phyloP scores from a whole-genome alignment of 495 filamentous ascomycete species.

The Lentithecium fluviatile region DNA sequence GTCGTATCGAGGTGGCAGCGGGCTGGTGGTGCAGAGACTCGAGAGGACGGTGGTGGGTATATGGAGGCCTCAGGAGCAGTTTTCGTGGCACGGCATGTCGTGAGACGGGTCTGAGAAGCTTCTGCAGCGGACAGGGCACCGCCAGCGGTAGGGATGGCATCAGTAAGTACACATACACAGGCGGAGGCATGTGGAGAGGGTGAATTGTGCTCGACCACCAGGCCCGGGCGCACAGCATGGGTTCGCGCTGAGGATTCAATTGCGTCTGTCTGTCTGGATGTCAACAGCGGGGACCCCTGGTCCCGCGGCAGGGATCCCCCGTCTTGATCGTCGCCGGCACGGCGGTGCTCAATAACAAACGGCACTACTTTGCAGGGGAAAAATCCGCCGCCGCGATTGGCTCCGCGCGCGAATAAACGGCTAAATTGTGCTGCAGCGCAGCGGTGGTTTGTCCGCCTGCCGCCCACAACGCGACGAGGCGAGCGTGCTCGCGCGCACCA shows the following conservation, averaged over 20 bases:
- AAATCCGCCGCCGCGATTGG: conserved; percentile 15
- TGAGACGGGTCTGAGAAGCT: conserved; percentile 24
- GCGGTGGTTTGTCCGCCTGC: not conserved
- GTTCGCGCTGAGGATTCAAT: not conserved
- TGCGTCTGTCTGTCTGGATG: conserved; percentile 13
- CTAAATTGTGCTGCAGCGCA: conserved; percentile 11
- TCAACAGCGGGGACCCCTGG: conserved; percentile 18
- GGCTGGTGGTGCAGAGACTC: conserved; percentile 24
- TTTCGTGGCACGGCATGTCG: conserved; percentile 30
- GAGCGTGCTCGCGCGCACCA: not conserved
- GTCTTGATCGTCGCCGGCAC: conserved; percentile 2
- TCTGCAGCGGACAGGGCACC: conserved; percentile 17
- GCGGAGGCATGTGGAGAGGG: conserved; percentile 29
- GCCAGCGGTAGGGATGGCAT: conserved; percentile 29
- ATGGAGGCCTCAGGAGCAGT: conserved; percentile 14
- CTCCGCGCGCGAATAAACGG: conserved; percentile 11
- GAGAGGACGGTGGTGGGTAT: conserved; percentile 3
- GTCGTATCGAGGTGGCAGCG: conserved; percentile 14
- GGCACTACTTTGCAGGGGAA: conserved; percentile 7
- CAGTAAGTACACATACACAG: conserved; percentile 5
- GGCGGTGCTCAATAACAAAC: conserved; percentile 19
- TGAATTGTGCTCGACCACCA: conserved; percentile 22
- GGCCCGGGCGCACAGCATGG: conserved; percentile 12
- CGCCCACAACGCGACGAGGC: not conserved
- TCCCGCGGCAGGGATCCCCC: too few species aligned